Evolutionary conservation across 73 alveolate species (phyloP), one percentile per base, ranked within the genome.

Genomic region (Breviolum minutum): DNA sequence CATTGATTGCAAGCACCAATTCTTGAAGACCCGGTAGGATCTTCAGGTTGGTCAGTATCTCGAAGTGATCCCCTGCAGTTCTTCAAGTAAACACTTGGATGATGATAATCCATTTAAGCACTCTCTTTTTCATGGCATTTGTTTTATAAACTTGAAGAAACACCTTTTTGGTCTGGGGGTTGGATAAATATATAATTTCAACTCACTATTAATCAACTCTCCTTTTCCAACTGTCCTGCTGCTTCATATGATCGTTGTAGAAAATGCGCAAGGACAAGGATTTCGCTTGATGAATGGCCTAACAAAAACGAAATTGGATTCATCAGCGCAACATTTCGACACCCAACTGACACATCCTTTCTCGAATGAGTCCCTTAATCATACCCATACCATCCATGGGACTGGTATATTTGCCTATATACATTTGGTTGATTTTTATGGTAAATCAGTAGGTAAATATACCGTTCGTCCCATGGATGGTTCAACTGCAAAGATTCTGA

Each of bases 231-330:
- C n/a, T n/a, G 95, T 92, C 98, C 98, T 92, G 98, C 66, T 92
- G 73, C 87, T 92, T 80, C 74, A 92, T 92, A 68, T 92, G 62
- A 48, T 24, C 77, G n/a, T 61, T n/a, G 90, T 80, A 92, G 89
- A 76, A 92, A 61, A 74, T 92, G 26, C 98, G 89, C 86, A 92
- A 64, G 4, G 98, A 80, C 80, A 80, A n/a, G 90, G 90, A 92
- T 63, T 92, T 92, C 19, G 98, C 86, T 29, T 92, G 74, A 61
- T 92, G 98, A 74, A 92, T 64, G 83, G 90, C 98, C 98, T 91
- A 40, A 17, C 71, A 81, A n/a, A 8, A 61, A 5, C 16, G 66
- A 16, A 26, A 24, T 24, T 32, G 9, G 63, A 24, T 7, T 48
- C 92, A 60, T 7, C 76, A 48, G 5, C 27, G 79, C 17, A 20